phyloP scores from a whole-genome alignment of 108 stramenopile genomes.

The Conticribra weissflogii region DNA sequence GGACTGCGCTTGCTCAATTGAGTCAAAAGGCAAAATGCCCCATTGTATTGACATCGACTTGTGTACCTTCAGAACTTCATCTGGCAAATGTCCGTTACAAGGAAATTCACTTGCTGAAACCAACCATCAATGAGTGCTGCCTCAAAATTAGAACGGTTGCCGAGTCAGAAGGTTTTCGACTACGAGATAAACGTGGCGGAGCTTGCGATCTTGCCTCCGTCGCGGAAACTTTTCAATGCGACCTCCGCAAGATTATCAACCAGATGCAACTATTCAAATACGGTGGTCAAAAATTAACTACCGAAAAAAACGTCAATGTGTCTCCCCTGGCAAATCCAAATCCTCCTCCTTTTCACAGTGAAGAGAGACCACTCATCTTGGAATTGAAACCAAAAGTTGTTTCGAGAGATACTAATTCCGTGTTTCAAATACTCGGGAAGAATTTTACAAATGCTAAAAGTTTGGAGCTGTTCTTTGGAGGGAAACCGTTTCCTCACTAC shows the following conservation, averaged over 20 bases:
- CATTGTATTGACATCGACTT: conserved; percentile 74
- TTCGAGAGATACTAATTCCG: conserved; percentile 39
- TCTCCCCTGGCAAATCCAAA: too few species aligned
- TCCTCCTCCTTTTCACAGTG: too few species aligned
- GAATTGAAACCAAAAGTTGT: conserved; percentile 32
- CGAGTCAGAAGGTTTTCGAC: conserved; percentile 40
- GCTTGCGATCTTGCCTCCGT: conserved; percentile 30
- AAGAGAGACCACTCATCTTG: conserved; percentile 24
- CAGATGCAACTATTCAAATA: conserved; percentile 64
- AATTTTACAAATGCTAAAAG: conserved; percentile 38
- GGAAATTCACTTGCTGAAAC: conserved; percentile 40
- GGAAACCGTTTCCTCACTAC: conserved; percentile 27
- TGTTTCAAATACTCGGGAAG: conserved; percentile 57
- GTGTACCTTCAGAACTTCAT: conserved; percentile 39
- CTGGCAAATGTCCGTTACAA: conserved; percentile 25
- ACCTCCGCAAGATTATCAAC: conserved; percentile 65
- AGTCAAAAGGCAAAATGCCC: conserved; percentile 78
- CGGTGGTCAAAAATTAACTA: not conserved
- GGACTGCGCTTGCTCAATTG: conserved; percentile 64
- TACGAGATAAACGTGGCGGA: conserved; percentile 14
- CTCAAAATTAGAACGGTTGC: conserved; percentile 49
- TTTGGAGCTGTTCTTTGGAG: conserved; percentile 49
- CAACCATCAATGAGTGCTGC: conserved; percentile 60
- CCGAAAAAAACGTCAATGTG: too few species aligned
- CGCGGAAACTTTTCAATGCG: conserved; percentile 60